A percentile compares a stretch with the other conserved stretches of the same genome.
These are phyloP conservation scores for Coemansia sp. DNA, from an alignment of 192 early-diverging fungal genomes.

Conservation along the genomic window DNA sequence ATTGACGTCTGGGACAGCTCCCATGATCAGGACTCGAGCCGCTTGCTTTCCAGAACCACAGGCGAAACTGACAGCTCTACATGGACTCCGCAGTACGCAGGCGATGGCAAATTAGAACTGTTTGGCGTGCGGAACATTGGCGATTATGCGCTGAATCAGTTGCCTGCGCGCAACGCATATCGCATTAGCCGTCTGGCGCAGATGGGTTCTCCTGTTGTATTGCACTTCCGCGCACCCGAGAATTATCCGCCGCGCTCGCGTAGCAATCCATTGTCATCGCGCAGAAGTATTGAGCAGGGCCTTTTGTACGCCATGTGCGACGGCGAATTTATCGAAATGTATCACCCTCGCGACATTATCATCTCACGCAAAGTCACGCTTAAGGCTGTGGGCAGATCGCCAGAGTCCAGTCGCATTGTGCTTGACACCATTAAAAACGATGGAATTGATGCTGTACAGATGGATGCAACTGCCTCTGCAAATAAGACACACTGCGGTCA, in stretches of 20 bases:
- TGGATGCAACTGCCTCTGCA: conserved; percentile 48
- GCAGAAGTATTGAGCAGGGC: conserved; percentile 46
- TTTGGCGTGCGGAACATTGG: conserved; percentile 62
- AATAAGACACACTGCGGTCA: conserved; percentile 29
- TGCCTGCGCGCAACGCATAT: conserved; percentile 56
- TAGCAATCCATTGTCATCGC: conserved; percentile 24
- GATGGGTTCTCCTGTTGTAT: conserved; percentile 57
- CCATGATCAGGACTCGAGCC: conserved; percentile 30
- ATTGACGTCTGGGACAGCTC: conserved; percentile 69
- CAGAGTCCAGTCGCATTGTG: conserved; percentile 59
- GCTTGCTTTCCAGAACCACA: conserved; percentile 43
- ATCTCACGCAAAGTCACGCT: conserved; percentile 67
- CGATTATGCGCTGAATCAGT: conserved; percentile 65
- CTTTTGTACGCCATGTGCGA: conserved; percentile 72
- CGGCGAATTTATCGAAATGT: conserved; percentile 74
- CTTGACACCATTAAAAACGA: conserved; percentile 56
- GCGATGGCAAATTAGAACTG: conserved; percentile 68
- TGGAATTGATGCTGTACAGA: conserved; percentile 51
- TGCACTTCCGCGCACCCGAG: conserved; percentile 58
- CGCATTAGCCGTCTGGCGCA: conserved; percentile 68
- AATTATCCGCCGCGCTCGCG: conserved; percentile 40
- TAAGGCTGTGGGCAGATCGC: conserved; percentile 60
- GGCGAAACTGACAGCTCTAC: conserved; percentile 57
- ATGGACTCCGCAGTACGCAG: conserved; percentile 68
- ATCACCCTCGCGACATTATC: conserved; percentile 58